Base-by-base conservation (phyloP, 768 basidiomycete genomes). In the Gymnopilus dilepis region DNA sequence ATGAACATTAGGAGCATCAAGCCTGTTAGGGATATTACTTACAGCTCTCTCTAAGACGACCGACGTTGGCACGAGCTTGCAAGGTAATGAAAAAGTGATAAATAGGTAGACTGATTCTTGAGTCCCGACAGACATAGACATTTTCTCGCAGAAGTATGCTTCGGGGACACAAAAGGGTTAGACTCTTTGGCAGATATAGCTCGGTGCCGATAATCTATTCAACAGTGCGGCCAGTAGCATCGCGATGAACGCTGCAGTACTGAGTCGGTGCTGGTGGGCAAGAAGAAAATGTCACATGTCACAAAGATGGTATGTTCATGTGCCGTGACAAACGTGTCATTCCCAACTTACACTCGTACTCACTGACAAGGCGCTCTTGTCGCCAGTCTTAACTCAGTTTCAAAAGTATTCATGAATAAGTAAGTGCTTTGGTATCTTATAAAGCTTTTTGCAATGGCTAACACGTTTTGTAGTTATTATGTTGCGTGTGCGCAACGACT, bases 241-340 rank as follows among this genome's bases (percentile, higher is more conserved):
- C n/a, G n/a, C n/a, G n/a, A n/a, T n/a, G n/a, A n/a, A n/a, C n/a
- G n/a, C n/a, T n/a, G n/a, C n/a, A n/a, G n/a, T n/a, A n/a, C n/a
- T n/a, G n/a, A n/a, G n/a, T n/a, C n/a, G 28, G 28, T 26, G 22
- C 4, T 26, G 3, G 9, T 22, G 45, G 6, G 26, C 8, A 28
- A 50, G 31, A 50, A 21, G 24, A 47, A 47, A 47, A 11, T n/a
- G 47, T 50, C 17, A 31, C 28, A n/a, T 7, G 47, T 50, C 47
- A 50, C 47, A 50, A 6, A 31, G n/a, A 15, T 26, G 6, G 7
- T 8, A 30, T 31, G 47, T 31, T 50, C 34, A 47, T 34, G 57
- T 58, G 57, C 48, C 34, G 57, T 58, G 57, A 58, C 57, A 1
- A 34, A 50, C 45, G 57, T 58, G 57, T 38, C 50, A 42, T 47